These are phyloP conservation scores for Collariella sp. DNA, from an alignment of 495 filamentous ascomycete species.

Conservation along the genomic window DNA sequence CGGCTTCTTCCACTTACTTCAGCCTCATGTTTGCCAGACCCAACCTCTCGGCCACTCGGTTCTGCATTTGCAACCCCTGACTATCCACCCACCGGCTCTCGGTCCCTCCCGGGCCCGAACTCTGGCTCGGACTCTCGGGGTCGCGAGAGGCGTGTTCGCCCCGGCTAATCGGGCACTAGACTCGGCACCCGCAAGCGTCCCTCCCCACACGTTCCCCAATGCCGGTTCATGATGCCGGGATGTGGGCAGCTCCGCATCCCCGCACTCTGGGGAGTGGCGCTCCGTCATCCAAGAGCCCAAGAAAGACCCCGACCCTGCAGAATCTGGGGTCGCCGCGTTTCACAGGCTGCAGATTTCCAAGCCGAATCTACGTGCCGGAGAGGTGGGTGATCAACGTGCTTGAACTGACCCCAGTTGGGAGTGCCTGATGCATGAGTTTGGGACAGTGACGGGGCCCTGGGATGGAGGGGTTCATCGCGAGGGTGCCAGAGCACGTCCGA, in stretches of 20 bases:
- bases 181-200: not conserved
- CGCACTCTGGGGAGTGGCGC: constrained; percentile 5
- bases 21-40: not conserved
- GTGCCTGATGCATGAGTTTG: not conserved
- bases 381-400: not conserved
- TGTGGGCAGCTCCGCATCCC: constrained; percentile 4
- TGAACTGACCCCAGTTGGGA: not conserved
- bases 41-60: not conserved
- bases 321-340: constrained; percentile 7
- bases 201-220: not conserved
- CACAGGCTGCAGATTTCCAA: constrained; percentile 2
- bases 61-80: not conserved
- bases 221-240: constrained; percentile 12
- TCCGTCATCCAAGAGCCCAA: constrained; percentile 15
- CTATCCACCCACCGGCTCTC: constrained; percentile 3
- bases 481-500: not conserved
- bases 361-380: constrained; percentile 5
- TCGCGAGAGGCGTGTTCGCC: constrained; percentile 16
- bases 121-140: constrained; percentile 14
- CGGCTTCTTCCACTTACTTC: not conserved
- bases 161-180: not conserved
- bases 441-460: not conserved
- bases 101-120: not conserved
- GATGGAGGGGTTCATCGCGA: not conserved
- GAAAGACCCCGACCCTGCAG: not conserved